These are phyloP conservation scores for Litchi chinensis DNA, from an alignment of 345 rosid species.

Conservation along the genomic window DNA sequence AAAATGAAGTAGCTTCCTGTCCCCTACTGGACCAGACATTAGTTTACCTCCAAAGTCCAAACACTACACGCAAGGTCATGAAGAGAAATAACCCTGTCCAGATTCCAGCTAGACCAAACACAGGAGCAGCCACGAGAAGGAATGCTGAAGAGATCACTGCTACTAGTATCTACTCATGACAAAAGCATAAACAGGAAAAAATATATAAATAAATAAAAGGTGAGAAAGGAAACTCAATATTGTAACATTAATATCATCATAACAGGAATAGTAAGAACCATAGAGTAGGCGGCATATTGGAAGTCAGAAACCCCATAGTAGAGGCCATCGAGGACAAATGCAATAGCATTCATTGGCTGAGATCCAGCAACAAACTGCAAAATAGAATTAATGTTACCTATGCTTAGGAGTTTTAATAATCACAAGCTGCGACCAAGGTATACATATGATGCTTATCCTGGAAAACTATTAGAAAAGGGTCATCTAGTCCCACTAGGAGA, in stretches of 20 bases:
- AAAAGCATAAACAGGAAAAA: background rate
- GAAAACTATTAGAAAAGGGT: background rate
- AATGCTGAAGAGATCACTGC: slow-evolving; percentile 66
- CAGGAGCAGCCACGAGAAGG: slow-evolving; percentile 67
- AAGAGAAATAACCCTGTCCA: slow-evolving; percentile 92
- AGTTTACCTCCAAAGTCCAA: slow-evolving; percentile 91
- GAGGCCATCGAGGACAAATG: slow-evolving; percentile 90
- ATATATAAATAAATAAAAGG: background rate
- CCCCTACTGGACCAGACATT: background rate
- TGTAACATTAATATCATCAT: background rate
- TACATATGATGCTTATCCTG: background rate
- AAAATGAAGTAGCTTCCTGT: background rate
- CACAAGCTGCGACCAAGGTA: slow-evolving; percentile 5
- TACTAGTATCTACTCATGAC: slow-evolving; percentile 52
- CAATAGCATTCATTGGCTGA: slow-evolving; percentile 89
- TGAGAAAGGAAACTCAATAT: slow-evolving; percentile 24
- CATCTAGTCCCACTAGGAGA: background rate
- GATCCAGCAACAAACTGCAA: slow-evolving; percentile 94
- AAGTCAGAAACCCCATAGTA: slow-evolving; percentile 94
- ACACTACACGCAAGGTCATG: slow-evolving; percentile 81
- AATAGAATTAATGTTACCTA: background rate
- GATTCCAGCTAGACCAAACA: slow-evolving; percentile 73
- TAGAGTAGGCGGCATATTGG: slow-evolving; percentile 85
- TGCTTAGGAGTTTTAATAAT: background rate
- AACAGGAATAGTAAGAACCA: slow-evolving; percentile 50